A percentile compares a stretch with the other conserved stretches of the same genome.
Conservation (phyloP, 768 basidiomycete species). For the Tulasnella sp. region DNA sequence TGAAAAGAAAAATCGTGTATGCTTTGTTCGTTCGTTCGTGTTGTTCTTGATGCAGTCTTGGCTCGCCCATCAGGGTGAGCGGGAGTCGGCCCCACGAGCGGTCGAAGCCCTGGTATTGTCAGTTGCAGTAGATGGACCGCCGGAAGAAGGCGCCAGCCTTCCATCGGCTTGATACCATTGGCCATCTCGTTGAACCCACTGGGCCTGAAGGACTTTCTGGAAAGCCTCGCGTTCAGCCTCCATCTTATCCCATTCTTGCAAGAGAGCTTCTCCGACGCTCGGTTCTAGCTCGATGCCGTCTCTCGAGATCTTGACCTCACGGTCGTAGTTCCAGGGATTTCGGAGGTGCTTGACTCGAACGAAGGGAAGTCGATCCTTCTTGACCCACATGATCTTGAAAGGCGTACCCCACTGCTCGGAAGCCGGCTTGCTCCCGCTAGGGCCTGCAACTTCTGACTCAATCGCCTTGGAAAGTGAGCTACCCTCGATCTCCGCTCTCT, state of each 20-base stretch:
- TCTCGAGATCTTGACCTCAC: conserved; percentile 74
- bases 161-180: neutral
- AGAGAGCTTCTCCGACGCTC: conserved; percentile 56
- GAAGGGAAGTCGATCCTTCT: conserved; percentile 68
- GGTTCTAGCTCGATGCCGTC: conserved; percentile 95
- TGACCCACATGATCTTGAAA: conserved; percentile 82
- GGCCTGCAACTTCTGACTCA: neutral
- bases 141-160: neutral
- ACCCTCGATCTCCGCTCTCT: conserved; percentile 7
- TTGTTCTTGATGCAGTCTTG: neutral
- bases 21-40: neutral
- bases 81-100: neutral
- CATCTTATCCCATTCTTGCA: conserved; percentile 61
- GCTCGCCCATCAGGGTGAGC: neutral
- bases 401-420: conserved; percentile 60
- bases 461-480: conserved; percentile 13
- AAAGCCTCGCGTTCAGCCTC: conserved; percentile 17
- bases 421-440: conserved; percentile 2
- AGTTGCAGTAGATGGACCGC: neutral
- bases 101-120: neutral
- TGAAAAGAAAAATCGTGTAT: neutral
- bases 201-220: neutral
- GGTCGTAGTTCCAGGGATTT: conserved; percentile 90
- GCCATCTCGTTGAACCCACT: neutral
- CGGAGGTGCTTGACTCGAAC: conserved; percentile 69